Evolutionary conservation across 1,284 basidiomycete genomes (phyloP), one percentile per base, ranked within the genome.

Genomic region (Tylopilus orsonianus): DNA sequence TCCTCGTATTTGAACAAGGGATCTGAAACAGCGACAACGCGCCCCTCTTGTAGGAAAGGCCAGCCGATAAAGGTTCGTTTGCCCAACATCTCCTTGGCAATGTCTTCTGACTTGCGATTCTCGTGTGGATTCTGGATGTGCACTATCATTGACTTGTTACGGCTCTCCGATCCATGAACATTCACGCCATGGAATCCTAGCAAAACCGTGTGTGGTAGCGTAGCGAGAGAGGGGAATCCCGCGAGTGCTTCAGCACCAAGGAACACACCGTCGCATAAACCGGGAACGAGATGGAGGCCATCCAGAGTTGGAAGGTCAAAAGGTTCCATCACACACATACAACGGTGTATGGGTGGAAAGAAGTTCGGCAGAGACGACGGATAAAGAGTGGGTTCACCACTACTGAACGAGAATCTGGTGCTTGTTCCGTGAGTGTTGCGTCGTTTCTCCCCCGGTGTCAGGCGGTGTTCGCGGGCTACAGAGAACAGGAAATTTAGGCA

Each of bases 151-250:
- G 92, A 94, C 67, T 93, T 90, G 71, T 94, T 95, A 34, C 86
- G 79, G 54, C 85, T 91, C 65, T 97, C 94, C 4, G 83, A 77
- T 46, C 94, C 92, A 70, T 98, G 97, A 8, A 99, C 86, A 62
- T 93, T 97, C 58, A 99, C 94, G 29, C 88, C 84, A 63, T 98
- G 95, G 67, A 84, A 80, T 13, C 85, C 91, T 8, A 98, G 77
- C 18, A 76, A 71, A 2, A 87, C 85, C 4, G 80, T 83, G 65
- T 94, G 81, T 0, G 90, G 90, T 3, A 99, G 76, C 0, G 94
- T 98, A 56, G 96, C 81, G 24, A 99, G 75, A 0, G 93, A 95
- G 0, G 96, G 96, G 79, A 99, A 99, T 16, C 97, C 96, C 1
- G 97, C 93, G 6, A 98, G 78, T 2, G 94, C 92, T 19, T 88